phyloP scores from a whole-genome alignment of 2,329 filamentous ascomycete species.

The Orbilia oligospora region DNA sequence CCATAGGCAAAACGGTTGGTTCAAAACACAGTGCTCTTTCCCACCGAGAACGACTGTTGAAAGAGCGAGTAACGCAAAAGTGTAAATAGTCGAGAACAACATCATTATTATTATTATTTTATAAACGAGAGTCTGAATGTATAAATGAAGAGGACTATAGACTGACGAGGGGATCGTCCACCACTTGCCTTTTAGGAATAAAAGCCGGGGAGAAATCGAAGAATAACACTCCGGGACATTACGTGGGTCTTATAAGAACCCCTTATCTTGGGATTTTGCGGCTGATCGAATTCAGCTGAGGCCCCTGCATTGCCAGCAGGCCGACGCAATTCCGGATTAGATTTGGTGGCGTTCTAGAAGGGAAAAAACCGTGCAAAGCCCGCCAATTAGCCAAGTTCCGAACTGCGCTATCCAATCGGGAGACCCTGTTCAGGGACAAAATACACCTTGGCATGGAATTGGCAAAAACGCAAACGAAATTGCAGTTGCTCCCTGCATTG shows the following conservation, averaged over 20 bases:
- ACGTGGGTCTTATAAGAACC: conserved; percentile 30
- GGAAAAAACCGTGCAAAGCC: not conserved
- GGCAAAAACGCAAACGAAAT: conserved; percentile 19
- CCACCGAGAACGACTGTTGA: conserved; percentile 30
- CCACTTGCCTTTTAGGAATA: conserved; percentile 11
- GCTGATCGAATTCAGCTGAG: conserved; percentile 45
- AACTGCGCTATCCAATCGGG: conserved; percentile 45
- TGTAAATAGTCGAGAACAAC: conserved; percentile 30
- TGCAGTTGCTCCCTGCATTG: conserved; percentile 13
- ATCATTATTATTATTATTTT: conserved; percentile 17
- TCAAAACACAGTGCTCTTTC: conserved; percentile 35
- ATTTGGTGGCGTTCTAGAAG: conserved; percentile 33
- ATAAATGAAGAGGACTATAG: not conserved
- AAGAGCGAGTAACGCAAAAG: conserved; percentile 32
- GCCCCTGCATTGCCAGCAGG: conserved; percentile 48
- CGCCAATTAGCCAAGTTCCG: conserved; percentile 34
- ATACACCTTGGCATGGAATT: conserved; percentile 12
- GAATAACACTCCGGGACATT: not conserved
- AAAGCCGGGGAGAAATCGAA: not conserved
- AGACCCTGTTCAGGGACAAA: conserved; percentile 3
- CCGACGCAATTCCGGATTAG: conserved; percentile 14
- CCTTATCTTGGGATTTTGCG: conserved; percentile 26
- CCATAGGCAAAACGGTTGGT: not conserved
- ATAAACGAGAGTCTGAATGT: conserved; percentile 13
- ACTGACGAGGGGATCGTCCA: conserved; percentile 12